phyloP scores from a whole-genome alignment of 768 basidiomycete species.

The Suillus bovinus region DNA sequence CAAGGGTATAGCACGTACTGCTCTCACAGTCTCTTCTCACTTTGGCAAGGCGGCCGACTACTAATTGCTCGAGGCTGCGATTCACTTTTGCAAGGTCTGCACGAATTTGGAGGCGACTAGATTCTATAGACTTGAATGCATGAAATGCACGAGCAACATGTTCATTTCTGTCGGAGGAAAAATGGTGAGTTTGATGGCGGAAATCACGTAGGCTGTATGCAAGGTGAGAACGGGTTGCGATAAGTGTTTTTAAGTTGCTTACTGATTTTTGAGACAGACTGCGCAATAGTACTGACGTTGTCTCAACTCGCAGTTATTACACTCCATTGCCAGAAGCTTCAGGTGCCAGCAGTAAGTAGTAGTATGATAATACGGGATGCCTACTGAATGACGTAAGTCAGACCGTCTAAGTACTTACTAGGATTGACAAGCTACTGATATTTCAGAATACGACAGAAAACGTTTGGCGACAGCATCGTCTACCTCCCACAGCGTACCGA shows the following conservation, averaged over 20 bases:
- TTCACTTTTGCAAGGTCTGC: slow-evolving; percentile 51
- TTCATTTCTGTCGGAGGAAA: slow-evolving; percentile 58
- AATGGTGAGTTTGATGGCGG: slow-evolving; percentile 56
- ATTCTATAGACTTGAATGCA: slow-evolving; percentile 47
- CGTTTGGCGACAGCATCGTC: not conserved
- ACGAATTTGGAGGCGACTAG: slow-evolving; percentile 41
- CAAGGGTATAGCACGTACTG: slow-evolving; percentile 40
- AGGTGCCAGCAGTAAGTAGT: too few species aligned
- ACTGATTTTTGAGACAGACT: slow-evolving; percentile 69
- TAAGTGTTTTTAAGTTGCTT: slow-evolving; percentile 24
- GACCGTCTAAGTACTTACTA: too few species aligned
- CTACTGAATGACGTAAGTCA: too few species aligned
- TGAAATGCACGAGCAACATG: slow-evolving; percentile 53
- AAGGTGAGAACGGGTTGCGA: not conserved
- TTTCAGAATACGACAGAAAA: too few species aligned
- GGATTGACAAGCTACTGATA: too few species aligned
- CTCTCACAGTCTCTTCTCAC: slow-evolving; percentile 62
- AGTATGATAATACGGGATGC: too few species aligned
- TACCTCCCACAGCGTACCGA: not conserved
- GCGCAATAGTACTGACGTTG: slow-evolving; percentile 77
- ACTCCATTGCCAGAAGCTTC: slow-evolving; percentile 54
- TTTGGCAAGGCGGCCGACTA: slow-evolving; percentile 44
- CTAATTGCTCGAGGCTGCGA: slow-evolving; percentile 52
- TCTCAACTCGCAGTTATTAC: slow-evolving; percentile 69
- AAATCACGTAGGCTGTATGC: slow-evolving; percentile 54